phyloP scores from a whole-genome alignment of 495 filamentous ascomycete species.

The Lasiosphaeria ovina region DNA sequence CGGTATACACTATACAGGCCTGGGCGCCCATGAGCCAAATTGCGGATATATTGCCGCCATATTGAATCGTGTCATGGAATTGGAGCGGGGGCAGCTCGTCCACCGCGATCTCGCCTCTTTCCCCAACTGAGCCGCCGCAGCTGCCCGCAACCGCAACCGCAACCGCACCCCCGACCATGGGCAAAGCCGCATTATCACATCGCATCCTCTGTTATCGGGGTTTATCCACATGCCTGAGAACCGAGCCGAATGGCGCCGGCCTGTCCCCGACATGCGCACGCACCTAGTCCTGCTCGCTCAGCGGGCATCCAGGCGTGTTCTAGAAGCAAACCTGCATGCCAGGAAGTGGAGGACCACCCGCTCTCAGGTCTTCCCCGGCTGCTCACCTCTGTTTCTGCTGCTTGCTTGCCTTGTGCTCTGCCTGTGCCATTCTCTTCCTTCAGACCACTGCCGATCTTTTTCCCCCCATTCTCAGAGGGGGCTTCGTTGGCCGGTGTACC shows the following conservation, averaged over 20 bases:
- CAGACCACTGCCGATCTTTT: not conserved
- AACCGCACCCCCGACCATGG: not conserved
- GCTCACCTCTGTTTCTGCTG: slow-evolving; percentile 1
- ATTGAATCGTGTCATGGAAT: slow-evolving; percentile 13
- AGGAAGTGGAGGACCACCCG: not conserved
- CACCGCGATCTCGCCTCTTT: slow-evolving; percentile 7
- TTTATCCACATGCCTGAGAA: too few relatives aligned
- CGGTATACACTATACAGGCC: slow-evolving; percentile 5
- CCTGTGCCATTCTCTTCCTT: not conserved
- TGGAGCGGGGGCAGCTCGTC: slow-evolving; percentile 14
- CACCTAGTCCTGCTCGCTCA: not conserved
- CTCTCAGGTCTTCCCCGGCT: not conserved
- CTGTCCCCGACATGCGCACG: too few relatives aligned
- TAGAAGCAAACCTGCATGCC: slow-evolving; percentile 7
- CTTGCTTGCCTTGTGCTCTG: not conserved
- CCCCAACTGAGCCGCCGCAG: slow-evolving; percentile 11
- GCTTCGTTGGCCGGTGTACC: slow-evolving; percentile 7
- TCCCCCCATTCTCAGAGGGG: not conserved
- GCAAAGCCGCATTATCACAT: too few relatives aligned
- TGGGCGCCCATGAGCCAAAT: slow-evolving; percentile 16
- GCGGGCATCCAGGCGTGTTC: slow-evolving; percentile 4
- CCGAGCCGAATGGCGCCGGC: too few relatives aligned
- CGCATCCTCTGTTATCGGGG: too few relatives aligned
- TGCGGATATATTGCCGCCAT: slow-evolving; percentile 21
- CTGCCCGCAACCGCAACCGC: not conserved